Evolutionary conservation across 2,329 filamentous ascomycete genomes (phyloP).

Genomic region (Fusarium equiseti): DNA sequence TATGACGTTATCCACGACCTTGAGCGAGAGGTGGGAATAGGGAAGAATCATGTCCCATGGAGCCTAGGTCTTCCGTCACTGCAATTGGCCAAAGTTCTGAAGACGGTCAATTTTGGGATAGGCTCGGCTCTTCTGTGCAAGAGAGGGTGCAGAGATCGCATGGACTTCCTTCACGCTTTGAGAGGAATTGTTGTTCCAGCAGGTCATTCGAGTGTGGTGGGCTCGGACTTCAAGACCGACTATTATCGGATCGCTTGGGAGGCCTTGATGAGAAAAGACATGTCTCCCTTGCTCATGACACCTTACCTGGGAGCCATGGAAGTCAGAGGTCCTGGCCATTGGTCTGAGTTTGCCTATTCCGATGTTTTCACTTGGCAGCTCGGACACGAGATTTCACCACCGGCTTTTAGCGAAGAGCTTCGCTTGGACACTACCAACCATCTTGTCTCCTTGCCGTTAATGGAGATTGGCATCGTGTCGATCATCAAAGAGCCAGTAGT

Average conservation of each 20-base stretch:
- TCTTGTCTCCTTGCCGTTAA: fast-evolving
- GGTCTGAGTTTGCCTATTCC: background rate
- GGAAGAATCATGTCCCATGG: background rate
- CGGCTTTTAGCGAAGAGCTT: fast-evolving
- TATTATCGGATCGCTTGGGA: background rate
- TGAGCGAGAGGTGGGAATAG: background rate
- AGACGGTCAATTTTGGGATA: background rate
- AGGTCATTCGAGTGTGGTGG: fast-evolving
- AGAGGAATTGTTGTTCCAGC: background rate
- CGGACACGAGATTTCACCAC: background rate
- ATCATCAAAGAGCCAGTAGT: background rate
- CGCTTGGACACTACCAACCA: fast-evolving
- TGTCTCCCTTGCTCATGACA: background rate
- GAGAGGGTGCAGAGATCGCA: background rate
- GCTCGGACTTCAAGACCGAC: background rate
- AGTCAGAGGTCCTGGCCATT: background rate
- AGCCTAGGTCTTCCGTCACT: background rate
- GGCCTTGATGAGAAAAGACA: background rate
- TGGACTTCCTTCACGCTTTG: slow-evolving; percentile 1
- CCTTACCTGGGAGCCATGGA: background rate
- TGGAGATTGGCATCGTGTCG: background rate
- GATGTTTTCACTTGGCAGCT: background rate
- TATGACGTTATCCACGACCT: background rate
- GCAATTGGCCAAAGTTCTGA: background rate
- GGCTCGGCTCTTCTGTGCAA: background rate